Base-by-base conservation (phyloP, 2,329 filamentous ascomycete genomes). In the Microsporum ferrugineum region DNA sequence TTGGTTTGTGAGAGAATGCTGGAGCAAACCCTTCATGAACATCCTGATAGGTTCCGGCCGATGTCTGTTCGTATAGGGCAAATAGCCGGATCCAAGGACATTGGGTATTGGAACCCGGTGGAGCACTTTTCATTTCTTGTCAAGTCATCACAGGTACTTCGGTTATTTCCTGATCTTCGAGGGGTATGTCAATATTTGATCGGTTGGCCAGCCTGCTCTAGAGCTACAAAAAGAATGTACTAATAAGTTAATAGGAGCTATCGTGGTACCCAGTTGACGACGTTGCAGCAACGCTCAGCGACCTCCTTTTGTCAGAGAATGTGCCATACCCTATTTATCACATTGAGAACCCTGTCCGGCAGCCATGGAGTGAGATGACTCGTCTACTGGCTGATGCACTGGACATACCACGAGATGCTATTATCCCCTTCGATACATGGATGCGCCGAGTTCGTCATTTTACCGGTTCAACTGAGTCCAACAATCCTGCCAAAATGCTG, bases 71-170 rank as follows among this genome's bases (percentile, higher is more conserved):
- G 81, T 0, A 70, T 77, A 0, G 82, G 79, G 0, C 82, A 84
- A 66, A 79, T 84, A 45, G 73, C 81, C 0, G 82, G 82, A 0
- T 79, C 76, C 0, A 75, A 66, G 2, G 71, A 61, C 0, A 81
- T 70, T 60, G 81, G 81, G 0, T 78, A 77, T 65, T 84, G 82
- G 82, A 84, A 84, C 63, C 70, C 75, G 0, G 71, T 73, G 33
- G 80, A 84, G 65, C 79, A 83, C 63, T 69, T 83, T 10, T 66
- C 72, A 0, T 80, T 80, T 63, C 61, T 84, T 27, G 66, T 81
- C 58, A 82, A 82, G 67, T 79, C 77, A 0, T 75, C 77, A 0
- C 78, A 82, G 63, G 76, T 75, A 0, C 63, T 82, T 0, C 68
- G 70, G 0, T 71, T 68, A 0, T 64, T 79, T 6, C 79, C 80